phyloP scores from a whole-genome alignment of 495 filamentous ascomycete genomes.

The Aspergillus asperescens region DNA sequence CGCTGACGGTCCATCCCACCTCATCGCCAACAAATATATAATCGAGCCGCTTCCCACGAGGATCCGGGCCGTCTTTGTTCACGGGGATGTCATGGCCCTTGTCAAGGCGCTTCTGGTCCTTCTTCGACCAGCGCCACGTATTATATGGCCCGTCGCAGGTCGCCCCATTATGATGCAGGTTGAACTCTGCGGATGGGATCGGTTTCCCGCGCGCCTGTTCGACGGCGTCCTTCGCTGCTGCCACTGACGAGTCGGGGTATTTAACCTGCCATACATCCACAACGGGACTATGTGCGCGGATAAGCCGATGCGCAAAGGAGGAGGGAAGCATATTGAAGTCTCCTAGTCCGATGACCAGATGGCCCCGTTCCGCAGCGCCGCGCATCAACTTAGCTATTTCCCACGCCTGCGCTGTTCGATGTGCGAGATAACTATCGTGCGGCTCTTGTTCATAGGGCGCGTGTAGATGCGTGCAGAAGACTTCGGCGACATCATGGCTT shows the following conservation, averaged over 20 bases:
- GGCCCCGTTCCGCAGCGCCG: conserved; percentile 75
- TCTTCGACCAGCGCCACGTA: conserved; percentile 86
- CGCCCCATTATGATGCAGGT: conserved; percentile 72
- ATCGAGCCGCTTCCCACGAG: conserved; percentile 79
- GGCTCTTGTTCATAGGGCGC: conserved; percentile 79
- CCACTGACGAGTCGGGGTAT: conserved; percentile 75
- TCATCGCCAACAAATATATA: conserved; percentile 76
- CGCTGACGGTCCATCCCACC: conserved; percentile 60
- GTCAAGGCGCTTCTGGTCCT: conserved; percentile 51
- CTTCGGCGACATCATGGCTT: conserved; percentile 65
- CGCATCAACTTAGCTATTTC: conserved; percentile 89
- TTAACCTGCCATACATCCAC: conserved; percentile 75
- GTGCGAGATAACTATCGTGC: conserved; percentile 80
- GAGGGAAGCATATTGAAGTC: conserved; percentile 94
- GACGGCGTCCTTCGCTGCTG: conserved; percentile 56
- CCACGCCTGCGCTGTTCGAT: conserved; percentile 94
- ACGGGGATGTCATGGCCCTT: conserved; percentile 53
- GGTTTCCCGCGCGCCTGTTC: conserved; percentile 48
- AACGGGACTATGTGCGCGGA: conserved; percentile 73
- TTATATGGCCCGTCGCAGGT: conserved; percentile 84
- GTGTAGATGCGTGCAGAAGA: conserved; percentile 94
- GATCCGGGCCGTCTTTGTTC: conserved; percentile 58
- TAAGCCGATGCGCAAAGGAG: conserved; percentile 79
- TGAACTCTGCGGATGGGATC: conserved; percentile 67
- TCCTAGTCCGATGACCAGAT: conserved; percentile 77